Base-by-base conservation (phyloP, 306 rosid species). In the Vachellia collinsii region DNA sequence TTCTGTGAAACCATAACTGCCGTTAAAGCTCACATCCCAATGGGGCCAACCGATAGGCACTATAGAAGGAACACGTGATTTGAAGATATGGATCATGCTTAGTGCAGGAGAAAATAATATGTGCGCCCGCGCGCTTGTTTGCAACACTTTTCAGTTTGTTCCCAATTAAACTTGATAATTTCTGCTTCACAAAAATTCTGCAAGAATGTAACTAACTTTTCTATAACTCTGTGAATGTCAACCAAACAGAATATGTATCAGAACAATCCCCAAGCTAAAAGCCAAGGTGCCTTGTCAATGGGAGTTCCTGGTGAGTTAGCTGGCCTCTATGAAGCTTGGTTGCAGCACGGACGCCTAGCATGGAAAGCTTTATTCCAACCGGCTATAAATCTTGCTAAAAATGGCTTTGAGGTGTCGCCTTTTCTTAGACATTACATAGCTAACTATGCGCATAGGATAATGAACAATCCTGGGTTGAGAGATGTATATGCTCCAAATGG, bases 291-390 rank as follows among this genome's bases (percentile, higher is more conserved):
- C 58, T 79, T 93, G 78, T 81, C 99, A 39, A 83, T 87, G 83
- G 99, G 94, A 79, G 90, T 95, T 81, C 99, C 99, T 50, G 97
- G 98, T 64, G 98, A 91, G 82, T 83, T 93, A 83, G 98, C 98
- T 47, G 99, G 99, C 37, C 93, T 95, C 59, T 88, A 93, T 77
- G 90, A 88, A 85, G 98, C 95, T 22, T 95, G 99, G 99, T 81
- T 83, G 78, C 84, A 81, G 81, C 66, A 95, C 65, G 98, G 99
- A 64, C 91, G 96, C 68, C 73, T 95, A 72, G 53, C 88, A 6
- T 95, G 99, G 99, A 90, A 68, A 69, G 59, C 79, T 56, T 84
- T 95, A 75, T 87, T 93, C 84, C 88, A 88, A 79, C 99, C 99
- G 19, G 93, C 99, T 42, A 88, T 93, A 85, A 75, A 82, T 47